A percentile compares a stretch with the other conserved stretches of the same genome.
phyloP scores from a whole-genome alignment of 2,329 filamentous ascomycete genomes.

The Colletotrichum echinochloae region DNA sequence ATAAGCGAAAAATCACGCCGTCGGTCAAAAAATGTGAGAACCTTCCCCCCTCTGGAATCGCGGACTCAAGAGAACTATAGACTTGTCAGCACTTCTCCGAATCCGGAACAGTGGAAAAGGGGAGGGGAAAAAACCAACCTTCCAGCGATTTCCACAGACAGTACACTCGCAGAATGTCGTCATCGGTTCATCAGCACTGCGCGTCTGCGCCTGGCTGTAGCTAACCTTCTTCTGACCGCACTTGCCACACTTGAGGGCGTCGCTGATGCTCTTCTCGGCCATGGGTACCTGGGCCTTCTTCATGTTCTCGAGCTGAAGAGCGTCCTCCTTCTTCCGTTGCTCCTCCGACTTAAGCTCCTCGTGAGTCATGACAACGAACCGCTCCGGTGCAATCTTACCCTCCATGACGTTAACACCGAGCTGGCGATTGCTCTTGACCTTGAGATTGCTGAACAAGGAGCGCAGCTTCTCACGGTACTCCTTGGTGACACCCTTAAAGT shows the following conservation, averaged over 20 bases:
- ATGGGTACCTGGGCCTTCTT: slow-evolving; percentile 95
- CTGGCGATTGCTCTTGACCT: slow-evolving; percentile 86
- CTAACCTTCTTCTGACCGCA: slow-evolving; percentile 95
- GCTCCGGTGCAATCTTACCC: slow-evolving; percentile 77
- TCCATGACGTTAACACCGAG: slow-evolving; percentile 81
- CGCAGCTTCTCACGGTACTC: slow-evolving; percentile 91
- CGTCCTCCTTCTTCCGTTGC: slow-evolving; percentile 79
- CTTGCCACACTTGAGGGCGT: slow-evolving; percentile 88
- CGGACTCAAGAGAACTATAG: slow-evolving; percentile 39
- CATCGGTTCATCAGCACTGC: slow-evolving; percentile 94
- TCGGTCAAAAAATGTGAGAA: slow-evolving; percentile 26
- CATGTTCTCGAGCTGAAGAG: slow-evolving; percentile 92
- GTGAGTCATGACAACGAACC: slow-evolving; percentile 87
- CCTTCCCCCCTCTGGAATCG: neutral
- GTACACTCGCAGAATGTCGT: slow-evolving; percentile 81
- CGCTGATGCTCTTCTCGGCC: slow-evolving; percentile 90
- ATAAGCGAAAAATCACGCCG: slow-evolving; percentile 39
- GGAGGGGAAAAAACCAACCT: slow-evolving; percentile 62
- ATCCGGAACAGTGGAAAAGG: slow-evolving; percentile 42
- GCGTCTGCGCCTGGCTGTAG: slow-evolving; percentile 96
- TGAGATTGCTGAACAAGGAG: slow-evolving; percentile 93
- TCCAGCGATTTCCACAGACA: slow-evolving; percentile 77
- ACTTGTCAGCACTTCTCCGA: slow-evolving; percentile 6
- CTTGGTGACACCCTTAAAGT: slow-evolving; percentile 76
- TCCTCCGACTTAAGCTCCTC: slow-evolving; percentile 92